Evolutionary conservation across 805 yeast genomes (phyloP).

Genomic region (Candida germanica): DNA sequence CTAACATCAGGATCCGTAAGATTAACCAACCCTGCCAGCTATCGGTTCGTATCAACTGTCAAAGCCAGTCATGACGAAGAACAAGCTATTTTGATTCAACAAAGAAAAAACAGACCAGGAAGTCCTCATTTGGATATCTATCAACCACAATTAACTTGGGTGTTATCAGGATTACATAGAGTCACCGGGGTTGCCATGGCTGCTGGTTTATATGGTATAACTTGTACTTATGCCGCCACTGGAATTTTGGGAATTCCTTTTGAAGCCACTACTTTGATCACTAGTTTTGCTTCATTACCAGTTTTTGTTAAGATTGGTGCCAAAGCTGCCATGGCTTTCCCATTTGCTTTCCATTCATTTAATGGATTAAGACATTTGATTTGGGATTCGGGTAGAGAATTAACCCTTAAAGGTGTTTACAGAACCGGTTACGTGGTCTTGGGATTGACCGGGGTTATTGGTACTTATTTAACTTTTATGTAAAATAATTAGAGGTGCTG

Average conservation of each 20-base stretch:
- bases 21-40: no score
- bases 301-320: constrained; percentile 54
- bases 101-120: constrained; percentile 82
- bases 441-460: constrained; percentile 57
- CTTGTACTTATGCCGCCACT: constrained; percentile 70
- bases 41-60: constrained; percentile 22
- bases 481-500: constrained; percentile 15
- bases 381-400: constrained; percentile 87
- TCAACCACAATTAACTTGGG: constrained; percentile 86
- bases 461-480: constrained; percentile 55
- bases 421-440: constrained; percentile 85
- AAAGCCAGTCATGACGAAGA: constrained; percentile 60
- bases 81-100: constrained; percentile 67
- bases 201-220: constrained; percentile 71
- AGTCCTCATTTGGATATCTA: constrained; percentile 91
- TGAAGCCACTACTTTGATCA: constrained; percentile 52
- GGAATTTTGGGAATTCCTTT: constrained; percentile 55
- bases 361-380: constrained; percentile 91
- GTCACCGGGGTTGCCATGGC: constrained; percentile 84
- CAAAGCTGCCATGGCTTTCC: constrained; percentile 72
- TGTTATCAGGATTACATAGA: constrained; percentile 80
- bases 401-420: constrained; percentile 84
- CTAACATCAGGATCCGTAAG: no score
- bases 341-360: constrained; percentile 81
- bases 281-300: constrained; percentile 62